phyloP scores from a whole-genome alignment of 257 asterid genomes.

The Solanum microdontum region DNA sequence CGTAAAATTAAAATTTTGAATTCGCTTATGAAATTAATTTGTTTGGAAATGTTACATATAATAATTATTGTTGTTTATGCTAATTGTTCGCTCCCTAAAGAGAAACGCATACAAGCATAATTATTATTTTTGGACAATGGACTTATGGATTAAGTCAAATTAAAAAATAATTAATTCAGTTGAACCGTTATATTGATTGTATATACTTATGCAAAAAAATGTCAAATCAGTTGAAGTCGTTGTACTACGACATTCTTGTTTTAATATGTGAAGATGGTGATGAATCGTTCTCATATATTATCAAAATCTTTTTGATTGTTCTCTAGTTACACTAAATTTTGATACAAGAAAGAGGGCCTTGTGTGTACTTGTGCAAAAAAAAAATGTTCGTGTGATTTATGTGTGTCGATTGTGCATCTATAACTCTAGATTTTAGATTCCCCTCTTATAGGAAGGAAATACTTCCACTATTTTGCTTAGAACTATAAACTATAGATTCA shows the following conservation, averaged over 20 bases:
- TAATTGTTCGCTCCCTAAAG: not conserved
- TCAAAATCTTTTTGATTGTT: no score
- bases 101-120: not conserved
- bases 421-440: not conserved
- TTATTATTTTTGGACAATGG: not conserved
- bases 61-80: not conserved
- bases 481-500: not conserved
- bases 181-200: not conserved
- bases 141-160: not conserved
- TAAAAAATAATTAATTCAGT: not conserved
- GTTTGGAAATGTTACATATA: not conserved
- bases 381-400: not conserved
- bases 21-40: accelerated
- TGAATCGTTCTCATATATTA: not conserved
- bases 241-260: not conserved
- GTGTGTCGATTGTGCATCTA: no score
- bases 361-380: not conserved
- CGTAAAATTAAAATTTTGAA: not conserved
- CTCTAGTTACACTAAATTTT: no score
- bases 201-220: no score
- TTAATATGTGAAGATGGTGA: no score
- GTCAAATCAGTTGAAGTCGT: not conserved
- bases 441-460: not conserved
- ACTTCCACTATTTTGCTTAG: not conserved
- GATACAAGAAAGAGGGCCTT: not conserved